These are phyloP conservation scores for Ogataea salicorniae DNA, from an alignment of 805 yeast species.

Conservation along the genomic window DNA sequence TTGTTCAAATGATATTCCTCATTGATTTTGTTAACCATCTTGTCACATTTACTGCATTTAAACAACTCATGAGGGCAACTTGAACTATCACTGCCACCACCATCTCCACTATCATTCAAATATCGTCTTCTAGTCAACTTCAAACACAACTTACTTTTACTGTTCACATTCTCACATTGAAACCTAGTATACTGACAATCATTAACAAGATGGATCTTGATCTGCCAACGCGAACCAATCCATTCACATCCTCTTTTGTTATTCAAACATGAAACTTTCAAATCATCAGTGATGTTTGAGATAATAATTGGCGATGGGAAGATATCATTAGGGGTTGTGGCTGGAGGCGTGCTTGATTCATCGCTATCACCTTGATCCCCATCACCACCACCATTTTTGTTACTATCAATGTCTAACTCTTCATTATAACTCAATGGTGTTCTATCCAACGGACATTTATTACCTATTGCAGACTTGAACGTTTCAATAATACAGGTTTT, in stretches of 20 bases:
- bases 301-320: slow-evolving; percentile 54
- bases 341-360: slow-evolving; percentile 18
- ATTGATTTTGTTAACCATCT: slow-evolving; percentile 25
- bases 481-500: slow-evolving; percentile 46
- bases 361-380: slow-evolving; percentile 1
- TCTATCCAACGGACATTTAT: slow-evolving; percentile 58
- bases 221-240: slow-evolving; percentile 54
- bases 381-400: not conserved
- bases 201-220: slow-evolving; percentile 42
- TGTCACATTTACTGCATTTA: slow-evolving; percentile 35
- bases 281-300: slow-evolving; percentile 56
- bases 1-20: slow-evolving; percentile 32
- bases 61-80: slow-evolving; percentile 36
- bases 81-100: not conserved
- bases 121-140: slow-evolving; percentile 18
- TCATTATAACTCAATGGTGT: slow-evolving; percentile 34
- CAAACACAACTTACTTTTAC: slow-evolving; percentile 13
- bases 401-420: slow-evolving; percentile 1
- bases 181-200: slow-evolving; percentile 37
- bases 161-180: slow-evolving; percentile 25
- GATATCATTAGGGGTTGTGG: slow-evolving; percentile 26
- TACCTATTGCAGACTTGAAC: slow-evolving; percentile 33
- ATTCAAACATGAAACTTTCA: slow-evolving; percentile 52
- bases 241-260: slow-evolving; percentile 49
- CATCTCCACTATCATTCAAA: slow-evolving; percentile 5